Base-by-base conservation (phyloP, 495 filamentous ascomycete genomes). In the Lophium mytilinum region DNA sequence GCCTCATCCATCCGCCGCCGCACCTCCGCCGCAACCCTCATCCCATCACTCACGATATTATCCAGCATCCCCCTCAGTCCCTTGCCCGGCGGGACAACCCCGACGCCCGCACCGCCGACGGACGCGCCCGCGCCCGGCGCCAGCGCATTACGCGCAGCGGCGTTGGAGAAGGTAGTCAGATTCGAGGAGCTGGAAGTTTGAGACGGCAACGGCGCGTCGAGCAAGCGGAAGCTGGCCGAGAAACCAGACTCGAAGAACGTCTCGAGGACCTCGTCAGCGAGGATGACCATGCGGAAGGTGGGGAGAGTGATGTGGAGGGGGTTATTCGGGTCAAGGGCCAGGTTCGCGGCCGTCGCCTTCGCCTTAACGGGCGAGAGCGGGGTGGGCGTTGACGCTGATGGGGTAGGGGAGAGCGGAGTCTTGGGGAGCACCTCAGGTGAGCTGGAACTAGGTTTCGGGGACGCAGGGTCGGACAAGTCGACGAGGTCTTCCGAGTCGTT, bases 231-330 rank as follows among this genome's bases (percentile, higher is more conserved):
- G n/a, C 82, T 86, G 59, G 81, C 81, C 0, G 83, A 78, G 73
- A 89, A 87, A 56, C 80, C 82, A 35, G 77, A 84, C 71, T 98
- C 93, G 69, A 98, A 98, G 72, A 98, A 98, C 62, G 89, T 84
- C 65, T 98, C 92, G 11, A 98, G 82, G 3, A 92, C 78, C 65
- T 98, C 93, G 69, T 98, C 93, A 55, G 93, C 93, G 18, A 98
- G 81, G 43, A 98, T 85, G 21, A 98, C 89, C 93, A 98, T 98
- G 62, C 93, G 86, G 79, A 98, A 98, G 18, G 93, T 98, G 0
- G 94, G 94, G 9, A 98, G 83, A 8, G 94, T 97, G 67, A 98
- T 96, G 69, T 95, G 86, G 0, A 98, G 80, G 0, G 93, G 93
- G 55, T 93, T 90, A 42, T 86, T 81, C 0, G 93, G 93, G 68